Conservation (phyloP, 306 rosid species). For the Arachis hypogaea region DNA sequence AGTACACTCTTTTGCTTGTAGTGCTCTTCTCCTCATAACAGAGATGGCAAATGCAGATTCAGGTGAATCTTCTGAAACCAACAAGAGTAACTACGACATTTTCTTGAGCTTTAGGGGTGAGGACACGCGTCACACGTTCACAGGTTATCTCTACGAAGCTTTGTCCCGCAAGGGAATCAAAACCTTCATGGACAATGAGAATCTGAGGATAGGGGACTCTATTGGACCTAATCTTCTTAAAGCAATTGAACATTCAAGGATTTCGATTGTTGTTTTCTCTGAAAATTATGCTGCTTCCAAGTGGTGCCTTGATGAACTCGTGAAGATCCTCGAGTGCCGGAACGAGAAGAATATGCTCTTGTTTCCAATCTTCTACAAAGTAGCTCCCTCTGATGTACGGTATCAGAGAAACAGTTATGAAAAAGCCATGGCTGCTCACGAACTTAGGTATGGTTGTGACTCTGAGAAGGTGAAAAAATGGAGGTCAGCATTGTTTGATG, state of each 20-base stretch:
- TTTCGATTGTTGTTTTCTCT: neutral
- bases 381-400: neutral
- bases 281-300: neutral
- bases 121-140: too few relatives aligned
- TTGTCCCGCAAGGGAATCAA: too few relatives aligned
- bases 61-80: too few relatives aligned
- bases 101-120: slow-evolving; percentile 1
- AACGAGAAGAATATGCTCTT: neutral
- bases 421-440: neutral
- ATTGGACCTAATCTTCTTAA: neutral
- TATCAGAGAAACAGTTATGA: neutral
- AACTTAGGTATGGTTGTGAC: neutral
- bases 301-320: neutral
- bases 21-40: too few relatives aligned
- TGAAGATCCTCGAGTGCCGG: neutral
- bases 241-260: neutral
- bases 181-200: too few relatives aligned
- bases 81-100: neutral
- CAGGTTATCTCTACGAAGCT: too few relatives aligned
- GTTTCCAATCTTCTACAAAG: neutral
- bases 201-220: too few relatives aligned
- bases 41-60: too few relatives aligned
- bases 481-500: neutral
- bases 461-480: neutral
- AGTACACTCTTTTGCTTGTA: too few relatives aligned